phyloP scores from a whole-genome alignment of 1,284 basidiomycete species.

The Cutaneotrichosporon sp. region DNA sequence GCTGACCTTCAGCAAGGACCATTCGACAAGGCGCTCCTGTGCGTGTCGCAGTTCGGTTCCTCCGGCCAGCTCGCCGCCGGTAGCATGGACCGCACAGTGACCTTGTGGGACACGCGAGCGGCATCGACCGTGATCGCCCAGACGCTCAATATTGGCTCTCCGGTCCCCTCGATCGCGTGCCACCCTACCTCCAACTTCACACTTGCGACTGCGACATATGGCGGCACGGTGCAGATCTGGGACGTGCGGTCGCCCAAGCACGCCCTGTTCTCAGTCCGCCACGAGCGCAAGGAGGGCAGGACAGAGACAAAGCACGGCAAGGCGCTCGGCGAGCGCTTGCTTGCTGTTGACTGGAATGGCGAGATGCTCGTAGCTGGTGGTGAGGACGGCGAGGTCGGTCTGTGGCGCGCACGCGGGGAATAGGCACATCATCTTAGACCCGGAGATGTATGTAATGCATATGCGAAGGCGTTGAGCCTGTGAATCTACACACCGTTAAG shows the following conservation, averaged over 20 bases:
- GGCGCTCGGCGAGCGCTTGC: conserved; percentile 51
- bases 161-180: conserved; percentile 65
- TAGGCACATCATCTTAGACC: too few species aligned
- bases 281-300: conserved; percentile 18
- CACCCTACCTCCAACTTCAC: conserved; percentile 61
- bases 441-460: conserved; percentile 10
- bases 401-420: conserved; percentile 60
- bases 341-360: conserved; percentile 70
- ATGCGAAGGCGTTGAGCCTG: conserved; percentile 6
- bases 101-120: conserved; percentile 52
- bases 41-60: conserved; percentile 48
- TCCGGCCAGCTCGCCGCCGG: conserved; percentile 50
- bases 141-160: conserved; percentile 58
- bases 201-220: conserved; percentile 73
- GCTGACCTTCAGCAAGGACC: conserved; percentile 42
- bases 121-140: conserved; percentile 52
- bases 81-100: conserved; percentile 52
- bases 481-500: neutral
- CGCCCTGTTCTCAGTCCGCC: conserved; percentile 54
- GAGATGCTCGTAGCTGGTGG: conserved; percentile 72
- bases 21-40: conserved; percentile 49
- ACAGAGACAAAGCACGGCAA: conserved; percentile 54
- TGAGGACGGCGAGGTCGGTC: conserved; percentile 69
- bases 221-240: conserved; percentile 78
- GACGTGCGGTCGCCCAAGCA: conserved; percentile 63